Evolutionary conservation across 352 stramenopile genomes (phyloP).

Genomic region (Phytopythium boreale): DNA sequence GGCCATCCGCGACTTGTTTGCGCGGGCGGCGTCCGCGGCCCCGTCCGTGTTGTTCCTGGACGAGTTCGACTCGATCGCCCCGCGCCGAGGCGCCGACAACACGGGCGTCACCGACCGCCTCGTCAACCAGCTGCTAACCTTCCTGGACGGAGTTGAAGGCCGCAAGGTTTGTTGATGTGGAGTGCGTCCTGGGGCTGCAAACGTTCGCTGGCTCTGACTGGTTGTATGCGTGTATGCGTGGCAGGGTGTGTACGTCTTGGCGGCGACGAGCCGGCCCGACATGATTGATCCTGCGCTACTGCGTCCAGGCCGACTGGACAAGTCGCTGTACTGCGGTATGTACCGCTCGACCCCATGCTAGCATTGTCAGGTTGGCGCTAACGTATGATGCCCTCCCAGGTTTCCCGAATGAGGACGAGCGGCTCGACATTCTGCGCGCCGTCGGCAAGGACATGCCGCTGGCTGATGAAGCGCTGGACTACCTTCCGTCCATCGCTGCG

Average conservation of each 20-base stretch:
- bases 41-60: slow-evolving; percentile 84
- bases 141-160: slow-evolving; percentile 95
- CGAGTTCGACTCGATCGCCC: slow-evolving; percentile 95
- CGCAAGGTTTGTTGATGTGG: slow-evolving; percentile 45
- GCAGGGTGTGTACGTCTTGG: slow-evolving; percentile 92
- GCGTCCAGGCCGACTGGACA: slow-evolving; percentile 93
- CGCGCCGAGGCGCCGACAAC: slow-evolving; percentile 91
- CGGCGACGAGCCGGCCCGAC: slow-evolving; percentile 94
- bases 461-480: slow-evolving; percentile 53
- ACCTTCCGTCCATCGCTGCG: slow-evolving; percentile 69
- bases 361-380: background rate
- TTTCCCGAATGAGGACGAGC: slow-evolving; percentile 79
- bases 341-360: background rate
- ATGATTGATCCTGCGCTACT: slow-evolving; percentile 96
- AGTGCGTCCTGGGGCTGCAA: background rate
- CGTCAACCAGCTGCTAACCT: slow-evolving; percentile 98
- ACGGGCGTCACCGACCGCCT: slow-evolving; percentile 96
- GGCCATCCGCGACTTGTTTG: slow-evolving; percentile 86
- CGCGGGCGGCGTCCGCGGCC: slow-evolving; percentile 62
- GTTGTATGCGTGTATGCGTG: too few species aligned
- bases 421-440: slow-evolving; percentile 75
- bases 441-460: slow-evolving; percentile 81
- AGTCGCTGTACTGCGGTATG: slow-evolving; percentile 90
- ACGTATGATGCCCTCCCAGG: slow-evolving; percentile 31
- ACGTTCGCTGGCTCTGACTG: background rate